Base-by-base conservation (phyloP, 1,284 basidiomycete genomes). In the Cryptococcus wingfieldii region DNA sequence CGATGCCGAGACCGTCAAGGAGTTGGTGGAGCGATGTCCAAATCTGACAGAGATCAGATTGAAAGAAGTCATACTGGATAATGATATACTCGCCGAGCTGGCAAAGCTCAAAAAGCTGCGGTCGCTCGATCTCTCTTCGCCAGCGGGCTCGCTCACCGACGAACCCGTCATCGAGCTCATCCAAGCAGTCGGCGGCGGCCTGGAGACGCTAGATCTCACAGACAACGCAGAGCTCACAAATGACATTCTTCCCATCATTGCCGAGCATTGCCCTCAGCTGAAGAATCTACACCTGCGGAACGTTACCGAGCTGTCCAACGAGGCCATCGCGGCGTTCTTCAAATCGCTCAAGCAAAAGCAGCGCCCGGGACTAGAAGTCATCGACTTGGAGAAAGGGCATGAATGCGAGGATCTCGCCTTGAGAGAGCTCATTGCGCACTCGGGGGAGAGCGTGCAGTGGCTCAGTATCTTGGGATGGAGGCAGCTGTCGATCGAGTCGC, bases 381-480 rank as follows among this genome's bases (percentile, higher is more conserved):
- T 89, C 43, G 82, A 87, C 61, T 63, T 91, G 8, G 81, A 84
- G 8, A 83, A 88, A 50, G 83, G 72, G 70, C 80, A 58, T 79
- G 75, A 79, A 14, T 79, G 95, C 6, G 78, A 80, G 14, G 80
- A 81, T 38, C 75, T 76, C 1, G 81, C 90, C 0, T 79, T 98
- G 4, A 65, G 67, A 0, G 84, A 86, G 10, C 66, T 96, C 25
- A 72, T 96, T 34, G 70, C 74, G 10, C 90, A 94, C 67, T 90
- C 89, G 3, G 86, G 86, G 1, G 45, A 63, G 5, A 74, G 78
- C 1, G 77, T 98, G n/a, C 77, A 81, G 49, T 69, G 80, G 27
- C 80, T 98, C 27, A 83, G 83, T 61, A 82, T 98, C 63, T 89
- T 93, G 58, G 87, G 84, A 39, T 89, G 84, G 88, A 86, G 82